phyloP scores from a whole-genome alignment of 1,139 yeast genomes.

The Diutina sp. region DNA sequence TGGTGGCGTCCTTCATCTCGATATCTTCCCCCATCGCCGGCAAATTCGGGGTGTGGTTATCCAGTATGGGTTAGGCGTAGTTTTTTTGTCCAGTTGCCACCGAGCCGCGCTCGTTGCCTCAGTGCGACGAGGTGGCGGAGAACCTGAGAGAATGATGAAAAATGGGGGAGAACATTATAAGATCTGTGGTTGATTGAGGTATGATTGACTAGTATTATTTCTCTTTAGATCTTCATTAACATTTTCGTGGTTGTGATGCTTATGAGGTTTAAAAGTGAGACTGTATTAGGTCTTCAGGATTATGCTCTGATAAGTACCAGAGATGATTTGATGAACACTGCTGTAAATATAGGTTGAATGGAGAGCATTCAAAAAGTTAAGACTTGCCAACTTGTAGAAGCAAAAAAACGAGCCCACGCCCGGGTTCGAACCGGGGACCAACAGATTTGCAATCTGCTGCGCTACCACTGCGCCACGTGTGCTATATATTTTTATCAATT shows the following conservation, averaged over 20 bases:
- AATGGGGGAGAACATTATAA: too few species aligned
- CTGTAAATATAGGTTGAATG: too few species aligned
- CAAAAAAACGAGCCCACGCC: slow-evolving; percentile 1
- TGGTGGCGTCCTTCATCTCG: slow-evolving; percentile 18
- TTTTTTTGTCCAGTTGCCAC: not conserved
- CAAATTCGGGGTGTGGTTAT: not conserved
- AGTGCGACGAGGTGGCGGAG: not conserved
- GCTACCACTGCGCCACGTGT: slow-evolving; percentile 74
- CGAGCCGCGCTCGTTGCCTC: not conserved
- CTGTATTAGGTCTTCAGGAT: too few species aligned
- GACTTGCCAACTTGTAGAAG: not conserved
- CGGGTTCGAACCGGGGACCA: slow-evolving; percentile 35
- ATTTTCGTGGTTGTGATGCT: too few species aligned
- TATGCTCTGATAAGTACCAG: too few species aligned
- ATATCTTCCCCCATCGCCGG: slow-evolving; percentile 9
- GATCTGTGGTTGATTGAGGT: too few species aligned
- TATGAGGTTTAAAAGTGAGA: too few species aligned
- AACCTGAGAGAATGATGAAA: not conserved
- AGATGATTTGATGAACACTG: too few species aligned
- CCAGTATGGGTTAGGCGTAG: not conserved
- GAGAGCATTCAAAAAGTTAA: not conserved
- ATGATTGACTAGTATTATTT: too few species aligned
- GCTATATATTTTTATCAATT: not conserved
- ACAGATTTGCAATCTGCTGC: slow-evolving; percentile 89
- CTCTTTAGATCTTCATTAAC: too few species aligned